phyloP scores from a whole-genome alignment of 257 asterid species.

The Coffea canephora region DNA sequence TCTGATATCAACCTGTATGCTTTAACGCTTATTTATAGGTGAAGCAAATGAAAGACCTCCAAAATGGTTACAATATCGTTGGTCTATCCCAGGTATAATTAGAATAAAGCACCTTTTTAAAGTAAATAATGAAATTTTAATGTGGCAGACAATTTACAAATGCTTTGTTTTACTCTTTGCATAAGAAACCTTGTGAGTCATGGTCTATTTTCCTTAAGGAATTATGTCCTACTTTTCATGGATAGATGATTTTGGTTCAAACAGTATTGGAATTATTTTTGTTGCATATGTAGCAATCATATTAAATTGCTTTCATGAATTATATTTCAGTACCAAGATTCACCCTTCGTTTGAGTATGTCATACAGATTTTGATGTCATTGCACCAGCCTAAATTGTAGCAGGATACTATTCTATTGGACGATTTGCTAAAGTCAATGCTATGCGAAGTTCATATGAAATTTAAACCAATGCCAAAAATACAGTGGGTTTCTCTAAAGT shows the following conservation, averaged over 20 bases:
- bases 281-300: neutral
- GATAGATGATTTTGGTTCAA: neutral
- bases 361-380: too few relatives aligned
- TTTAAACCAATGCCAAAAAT: neutral
- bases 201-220: neutral
- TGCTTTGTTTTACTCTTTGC: neutral
- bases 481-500: neutral
- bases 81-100: conserved; percentile 90
- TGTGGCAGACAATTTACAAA: neutral
- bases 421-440: neutral
- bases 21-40: conserved; percentile 49
- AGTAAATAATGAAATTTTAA: neutral
- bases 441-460: neutral
- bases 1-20: conserved; percentile 13
- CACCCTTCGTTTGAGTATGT: neutral
- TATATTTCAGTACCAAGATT: neutral
- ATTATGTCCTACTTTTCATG: neutral
- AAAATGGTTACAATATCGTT: conserved; percentile 79
- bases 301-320: neutral
- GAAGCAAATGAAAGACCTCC: conserved; percentile 80
- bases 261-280: neutral
- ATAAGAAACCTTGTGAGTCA: neutral
- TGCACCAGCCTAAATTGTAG: neutral
- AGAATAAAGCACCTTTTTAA: neutral
- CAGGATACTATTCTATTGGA: neutral